phyloP scores from a whole-genome alignment of 2,329 filamentous ascomycete genomes.

The Alternaria postmessia region DNA sequence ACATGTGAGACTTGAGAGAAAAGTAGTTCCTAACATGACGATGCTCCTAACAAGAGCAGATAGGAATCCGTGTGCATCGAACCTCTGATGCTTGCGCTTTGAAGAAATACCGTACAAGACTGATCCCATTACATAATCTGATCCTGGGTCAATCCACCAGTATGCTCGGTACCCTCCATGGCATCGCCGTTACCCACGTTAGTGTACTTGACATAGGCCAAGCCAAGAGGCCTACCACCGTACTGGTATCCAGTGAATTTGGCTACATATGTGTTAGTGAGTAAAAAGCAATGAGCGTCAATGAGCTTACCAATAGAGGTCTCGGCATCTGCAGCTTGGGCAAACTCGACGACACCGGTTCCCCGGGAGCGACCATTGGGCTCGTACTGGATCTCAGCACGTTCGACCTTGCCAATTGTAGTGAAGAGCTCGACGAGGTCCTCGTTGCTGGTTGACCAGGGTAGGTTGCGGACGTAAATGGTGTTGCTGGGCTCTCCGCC shows the following conservation, averaged over 20 bases:
- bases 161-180: conserved; percentile 82
- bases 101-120: conserved; percentile 7
- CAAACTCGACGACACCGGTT: conserved; percentile 95
- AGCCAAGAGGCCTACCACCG: conserved; percentile 88
- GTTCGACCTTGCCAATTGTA: conserved; percentile 96
- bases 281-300: no score
- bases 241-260: conserved; percentile 99
- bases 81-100: conserved; percentile 9
- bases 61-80: conserved; percentile 10
- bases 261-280: conserved; percentile 57
- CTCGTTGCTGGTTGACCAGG: conserved; percentile 99
- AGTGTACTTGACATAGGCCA: conserved; percentile 93
- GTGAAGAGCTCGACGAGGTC: conserved; percentile 96
- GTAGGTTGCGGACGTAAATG: conserved; percentile 97
- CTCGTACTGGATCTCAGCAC: conserved; percentile 99
- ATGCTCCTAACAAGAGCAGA: conserved; percentile 13
- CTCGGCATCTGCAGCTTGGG: conserved; percentile 81
- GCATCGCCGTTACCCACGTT: conserved; percentile 69
- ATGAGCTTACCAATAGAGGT: conserved; percentile 75
- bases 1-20: conserved; percentile 25
- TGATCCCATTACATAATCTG: conserved; percentile 81
- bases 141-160: conserved; percentile 84
- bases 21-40: conserved; percentile 26
- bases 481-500: conserved; percentile 82
- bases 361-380: conserved; percentile 93